A percentile compares a stretch with the other conserved stretches of the same genome.
phyloP scores from a whole-genome alignment of 1,284 basidiomycete genomes.

The Jaminaea rosea region DNA sequence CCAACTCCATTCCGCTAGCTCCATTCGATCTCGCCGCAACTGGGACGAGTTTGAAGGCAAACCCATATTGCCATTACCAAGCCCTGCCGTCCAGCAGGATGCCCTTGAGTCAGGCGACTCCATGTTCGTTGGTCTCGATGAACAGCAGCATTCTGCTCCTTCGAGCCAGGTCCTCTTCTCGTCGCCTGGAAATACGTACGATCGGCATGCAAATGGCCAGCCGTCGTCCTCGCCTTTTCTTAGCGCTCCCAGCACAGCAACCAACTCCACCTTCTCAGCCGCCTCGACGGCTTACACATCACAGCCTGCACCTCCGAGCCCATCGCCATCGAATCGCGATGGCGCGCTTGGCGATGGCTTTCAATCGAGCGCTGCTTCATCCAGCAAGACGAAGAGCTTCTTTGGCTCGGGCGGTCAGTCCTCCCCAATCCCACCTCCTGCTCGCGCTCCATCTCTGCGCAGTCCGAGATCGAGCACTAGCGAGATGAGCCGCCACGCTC shows the following conservation, averaged over 20 bases:
- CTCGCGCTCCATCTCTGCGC: slow-evolving; percentile 9
- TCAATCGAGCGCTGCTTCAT: neutral
- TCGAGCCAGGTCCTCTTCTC: no score
- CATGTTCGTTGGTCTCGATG: neutral
- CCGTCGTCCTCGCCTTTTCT: no score
- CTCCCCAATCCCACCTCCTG: slow-evolving; percentile 19
- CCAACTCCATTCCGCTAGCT: slow-evolving; percentile 24
- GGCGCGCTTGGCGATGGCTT: neutral
- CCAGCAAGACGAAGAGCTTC: slow-evolving; percentile 31
- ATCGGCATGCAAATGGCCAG: no score
- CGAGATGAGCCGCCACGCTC: neutral
- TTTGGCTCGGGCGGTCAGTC: slow-evolving; percentile 19
- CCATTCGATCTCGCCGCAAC: slow-evolving; percentile 32
- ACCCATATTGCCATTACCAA: slow-evolving; percentile 37
- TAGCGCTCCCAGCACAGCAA: no score
- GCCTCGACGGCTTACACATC: no score
- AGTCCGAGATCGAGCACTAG: no score
- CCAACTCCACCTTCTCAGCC: no score
- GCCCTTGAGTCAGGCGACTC: neutral
- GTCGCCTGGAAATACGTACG: no score
- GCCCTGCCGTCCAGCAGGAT: slow-evolving; percentile 13
- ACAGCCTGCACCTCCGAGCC: no score
- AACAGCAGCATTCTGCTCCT: no score
- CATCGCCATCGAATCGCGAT: neutral
- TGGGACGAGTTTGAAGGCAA: slow-evolving; percentile 43